These are phyloP conservation scores for Vigna reflexopilosa DNA, from an alignment of 306 rosid genomes.

Conservation along the genomic window DNA sequence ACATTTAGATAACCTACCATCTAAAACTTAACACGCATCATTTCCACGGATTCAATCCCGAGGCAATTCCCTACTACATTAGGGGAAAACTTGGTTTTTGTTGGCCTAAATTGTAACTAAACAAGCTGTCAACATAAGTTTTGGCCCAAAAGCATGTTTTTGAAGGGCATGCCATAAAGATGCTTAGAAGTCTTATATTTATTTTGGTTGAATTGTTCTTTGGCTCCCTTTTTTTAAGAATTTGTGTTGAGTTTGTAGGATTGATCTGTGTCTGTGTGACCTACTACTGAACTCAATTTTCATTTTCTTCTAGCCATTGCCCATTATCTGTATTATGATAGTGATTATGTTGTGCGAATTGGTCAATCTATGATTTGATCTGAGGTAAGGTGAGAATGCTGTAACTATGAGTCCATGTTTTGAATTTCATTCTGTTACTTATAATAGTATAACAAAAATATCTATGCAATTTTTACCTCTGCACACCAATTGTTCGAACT, in stretches of 20 bases:
- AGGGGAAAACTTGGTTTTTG: too few relatives aligned
- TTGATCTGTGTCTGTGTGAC: neutral
- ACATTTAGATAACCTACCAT: too few relatives aligned
- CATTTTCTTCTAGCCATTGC: constrained; percentile 1
- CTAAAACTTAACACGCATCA: too few relatives aligned
- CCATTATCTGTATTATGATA: neutral
- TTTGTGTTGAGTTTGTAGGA: neutral
- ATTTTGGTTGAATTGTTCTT: constrained; percentile 9
- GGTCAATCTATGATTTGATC: neutral
- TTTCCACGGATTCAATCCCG: too few relatives aligned
- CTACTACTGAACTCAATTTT: neutral
- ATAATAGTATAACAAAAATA: neutral
- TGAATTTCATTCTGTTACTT: constrained; percentile 8
- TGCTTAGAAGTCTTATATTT: neutral
- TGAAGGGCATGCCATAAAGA: too few relatives aligned
- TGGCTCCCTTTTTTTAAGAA: neutral
- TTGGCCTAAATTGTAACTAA: too few relatives aligned
- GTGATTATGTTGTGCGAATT: neutral
- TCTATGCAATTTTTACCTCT: constrained; percentile 8
- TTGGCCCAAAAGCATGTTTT: neutral
- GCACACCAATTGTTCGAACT: neutral
- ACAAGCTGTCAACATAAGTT: too few relatives aligned
- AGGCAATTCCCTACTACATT: too few relatives aligned
- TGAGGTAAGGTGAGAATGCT: neutral
- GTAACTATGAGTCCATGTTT: neutral